Percentiles rank a stretch among this genome's conserved stretches.
These are phyloP conservation scores for Lentinula sp. DNA, from an alignment of 768 basidiomycete species.

Conservation along the genomic window DNA sequence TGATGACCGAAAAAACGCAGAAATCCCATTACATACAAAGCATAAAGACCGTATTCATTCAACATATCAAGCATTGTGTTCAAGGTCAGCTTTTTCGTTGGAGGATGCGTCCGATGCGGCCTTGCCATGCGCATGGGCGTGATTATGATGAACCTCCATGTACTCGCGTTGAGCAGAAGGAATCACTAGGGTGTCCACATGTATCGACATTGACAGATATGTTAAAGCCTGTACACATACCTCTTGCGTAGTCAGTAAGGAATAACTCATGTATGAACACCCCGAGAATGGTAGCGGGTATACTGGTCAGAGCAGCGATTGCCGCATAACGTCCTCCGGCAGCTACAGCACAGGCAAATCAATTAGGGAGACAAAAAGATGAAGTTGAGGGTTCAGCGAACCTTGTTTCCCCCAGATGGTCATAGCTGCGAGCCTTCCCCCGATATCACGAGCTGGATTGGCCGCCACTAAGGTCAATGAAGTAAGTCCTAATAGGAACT, in stretches of 20 bases:
- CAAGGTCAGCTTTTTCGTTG: background rate
- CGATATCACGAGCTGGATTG: slow-evolving; percentile 66
- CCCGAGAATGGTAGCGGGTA: slow-evolving; percentile 36
- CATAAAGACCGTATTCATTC: too few relatives aligned
- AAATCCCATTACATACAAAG: background rate
- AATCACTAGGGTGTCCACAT: background rate
- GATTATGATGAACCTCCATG: slow-evolving; percentile 3
- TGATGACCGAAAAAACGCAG: too few relatives aligned
- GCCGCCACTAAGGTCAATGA: slow-evolving; percentile 38
- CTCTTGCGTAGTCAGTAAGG: slow-evolving; percentile 10
- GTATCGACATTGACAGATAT: background rate
- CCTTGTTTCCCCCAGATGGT: slow-evolving; percentile 35
- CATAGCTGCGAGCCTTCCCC: slow-evolving; percentile 55
- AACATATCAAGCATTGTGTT: background rate
- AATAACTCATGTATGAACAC: slow-evolving; percentile 30
- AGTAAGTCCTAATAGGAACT: background rate
- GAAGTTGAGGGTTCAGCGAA: background rate
- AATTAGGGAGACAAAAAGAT: background rate
- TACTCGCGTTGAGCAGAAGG: slow-evolving; percentile 3
- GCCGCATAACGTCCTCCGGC: slow-evolving; percentile 39
- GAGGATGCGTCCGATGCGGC: background rate
- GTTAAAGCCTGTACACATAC: background rate
- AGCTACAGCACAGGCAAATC: slow-evolving; percentile 15
- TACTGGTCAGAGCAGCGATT: slow-evolving; percentile 38
- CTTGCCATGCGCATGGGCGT: background rate